These are phyloP conservation scores for Chamaecyparis obtusa DNA, from an alignment of 75 land plant genomes.

Conservation along the genomic window DNA sequence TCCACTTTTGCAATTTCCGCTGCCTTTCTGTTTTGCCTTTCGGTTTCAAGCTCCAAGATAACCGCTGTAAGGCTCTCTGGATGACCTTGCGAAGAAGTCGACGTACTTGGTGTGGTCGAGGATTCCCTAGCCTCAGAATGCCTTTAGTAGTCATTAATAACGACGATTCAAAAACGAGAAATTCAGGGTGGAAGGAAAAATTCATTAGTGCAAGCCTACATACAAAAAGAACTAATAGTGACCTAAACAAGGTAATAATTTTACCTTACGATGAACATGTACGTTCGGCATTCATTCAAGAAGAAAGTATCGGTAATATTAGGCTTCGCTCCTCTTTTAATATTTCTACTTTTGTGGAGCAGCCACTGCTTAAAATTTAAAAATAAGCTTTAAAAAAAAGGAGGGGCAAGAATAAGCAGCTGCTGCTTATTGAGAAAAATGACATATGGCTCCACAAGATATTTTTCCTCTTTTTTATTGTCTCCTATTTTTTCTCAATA, in stretches of 20 bases:
- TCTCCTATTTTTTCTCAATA: too few relatives aligned
- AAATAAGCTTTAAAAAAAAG: too few relatives aligned
- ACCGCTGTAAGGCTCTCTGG: slow-evolving; percentile 30
- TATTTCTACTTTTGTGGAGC: too few relatives aligned
- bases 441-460: too few relatives aligned
- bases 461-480: too few relatives aligned
- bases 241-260: neutral
- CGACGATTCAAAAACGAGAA: neutral
- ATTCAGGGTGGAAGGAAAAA: neutral
- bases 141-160: slow-evolving; percentile 9
- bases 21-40: slow-evolving; percentile 43
- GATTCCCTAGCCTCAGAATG: slow-evolving; percentile 6
- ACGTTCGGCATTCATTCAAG: neutral
- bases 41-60: slow-evolving; percentile 62
- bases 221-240: neutral
- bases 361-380: too few relatives aligned
- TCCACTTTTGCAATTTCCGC: slow-evolving; percentile 28
- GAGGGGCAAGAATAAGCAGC: too few relatives aligned
- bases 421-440: too few relatives aligned
- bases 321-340: slow-evolving; percentile 35
- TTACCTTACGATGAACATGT: neutral
- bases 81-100: slow-evolving; percentile 11
- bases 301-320: neutral
- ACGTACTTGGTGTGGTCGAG: neutral
- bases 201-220: neutral